These are phyloP conservation scores for Olyra latifolia DNA, from an alignment of 176 grass and related monocot genomes.

Conservation along the genomic window DNA sequence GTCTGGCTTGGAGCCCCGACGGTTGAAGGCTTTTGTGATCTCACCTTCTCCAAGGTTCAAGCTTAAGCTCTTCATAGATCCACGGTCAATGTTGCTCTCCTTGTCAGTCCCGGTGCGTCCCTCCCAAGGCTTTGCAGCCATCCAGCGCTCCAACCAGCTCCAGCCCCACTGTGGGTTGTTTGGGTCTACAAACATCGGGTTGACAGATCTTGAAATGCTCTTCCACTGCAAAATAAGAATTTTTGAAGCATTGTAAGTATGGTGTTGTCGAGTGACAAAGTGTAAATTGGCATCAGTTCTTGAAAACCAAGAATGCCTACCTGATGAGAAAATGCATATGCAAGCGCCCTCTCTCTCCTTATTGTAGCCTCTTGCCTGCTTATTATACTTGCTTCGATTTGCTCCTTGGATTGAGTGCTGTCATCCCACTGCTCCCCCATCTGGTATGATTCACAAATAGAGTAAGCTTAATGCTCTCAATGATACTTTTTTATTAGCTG, in stretches of 20 bases:
- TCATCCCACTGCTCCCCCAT: conserved; percentile 97
- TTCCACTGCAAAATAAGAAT: conserved; percentile 72
- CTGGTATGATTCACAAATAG: conserved; percentile 48
- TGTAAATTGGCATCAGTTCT: not conserved
- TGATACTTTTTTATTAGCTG: not conserved
- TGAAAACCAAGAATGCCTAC: conserved; percentile 40
- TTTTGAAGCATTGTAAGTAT: conserved; percentile 26
- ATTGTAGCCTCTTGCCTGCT: conserved; percentile 88
- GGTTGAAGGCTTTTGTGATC: conserved; percentile 85
- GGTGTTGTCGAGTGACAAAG: not conserved
- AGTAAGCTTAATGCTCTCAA: conserved; percentile 4
- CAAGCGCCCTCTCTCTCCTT: conserved; percentile 91
- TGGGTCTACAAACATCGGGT: conserved; percentile 92
- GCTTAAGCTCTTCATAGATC: conserved; percentile 51
- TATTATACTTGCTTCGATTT: conserved; percentile 84
- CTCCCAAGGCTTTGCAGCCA: conserved; percentile 89
- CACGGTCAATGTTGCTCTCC: conserved; percentile 54
- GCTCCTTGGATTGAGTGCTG: conserved; percentile 85
- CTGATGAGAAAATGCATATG: conserved; percentile 99
- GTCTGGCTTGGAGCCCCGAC: conserved; percentile 60
- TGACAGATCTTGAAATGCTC: conserved; percentile 74
- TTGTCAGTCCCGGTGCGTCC: conserved; percentile 52
- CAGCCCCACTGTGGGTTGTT: conserved; percentile 96
- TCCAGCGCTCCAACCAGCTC: conserved; percentile 99
- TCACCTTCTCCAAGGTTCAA: conserved; percentile 73